Percentiles rank a stretch among this genome's conserved stretches.
phyloP scores from a whole-genome alignment of 2,329 filamentous ascomycete genomes.

The Karstenula rhodostoma region DNA sequence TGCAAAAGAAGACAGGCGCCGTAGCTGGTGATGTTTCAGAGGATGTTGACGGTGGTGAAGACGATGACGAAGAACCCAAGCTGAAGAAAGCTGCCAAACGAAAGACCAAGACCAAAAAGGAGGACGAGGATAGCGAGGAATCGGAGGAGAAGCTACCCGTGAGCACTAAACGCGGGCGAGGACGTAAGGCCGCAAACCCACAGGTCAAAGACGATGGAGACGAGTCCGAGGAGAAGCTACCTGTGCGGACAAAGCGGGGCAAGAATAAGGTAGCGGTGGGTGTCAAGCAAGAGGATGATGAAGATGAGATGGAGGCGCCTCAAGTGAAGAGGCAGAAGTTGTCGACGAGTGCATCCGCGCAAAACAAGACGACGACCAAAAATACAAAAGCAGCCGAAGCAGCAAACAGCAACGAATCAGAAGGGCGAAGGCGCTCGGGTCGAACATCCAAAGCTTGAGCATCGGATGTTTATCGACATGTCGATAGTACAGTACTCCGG shows the following conservation, averaged over 20 bases:
- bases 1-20: slow-evolving; percentile 82
- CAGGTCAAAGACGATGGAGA: slow-evolving; percentile 13
- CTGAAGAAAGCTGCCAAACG: slow-evolving; percentile 46
- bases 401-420: slow-evolving; percentile 25
- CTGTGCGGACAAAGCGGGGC: slow-evolving; percentile 29
- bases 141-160: slow-evolving; percentile 20
- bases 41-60: slow-evolving; percentile 32
- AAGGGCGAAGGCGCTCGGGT: slow-evolving; percentile 33
- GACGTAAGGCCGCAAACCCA: slow-evolving; percentile 2
- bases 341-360: slow-evolving; percentile 19
- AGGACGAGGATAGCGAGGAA: slow-evolving; percentile 32
- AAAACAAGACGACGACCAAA: slow-evolving; percentile 22
- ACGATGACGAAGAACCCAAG: slow-evolving; percentile 32
- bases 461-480: not conserved
- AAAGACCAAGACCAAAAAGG: slow-evolving; percentile 38
- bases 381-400: slow-evolving; percentile 16
- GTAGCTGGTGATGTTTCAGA: slow-evolving; percentile 63
- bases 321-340: slow-evolving; percentile 39
- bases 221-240: slow-evolving; percentile 20
- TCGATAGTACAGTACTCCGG: too few species aligned
- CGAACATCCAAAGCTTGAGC: slow-evolving; percentile 28
- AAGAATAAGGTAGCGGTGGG: slow-evolving; percentile 30
- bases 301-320: slow-evolving; percentile 31
- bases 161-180: slow-evolving; percentile 27
- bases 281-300: slow-evolving; percentile 28